phyloP scores from a whole-genome alignment of 371 early-diverging fungal species.

The Mycotypha africana region DNA sequence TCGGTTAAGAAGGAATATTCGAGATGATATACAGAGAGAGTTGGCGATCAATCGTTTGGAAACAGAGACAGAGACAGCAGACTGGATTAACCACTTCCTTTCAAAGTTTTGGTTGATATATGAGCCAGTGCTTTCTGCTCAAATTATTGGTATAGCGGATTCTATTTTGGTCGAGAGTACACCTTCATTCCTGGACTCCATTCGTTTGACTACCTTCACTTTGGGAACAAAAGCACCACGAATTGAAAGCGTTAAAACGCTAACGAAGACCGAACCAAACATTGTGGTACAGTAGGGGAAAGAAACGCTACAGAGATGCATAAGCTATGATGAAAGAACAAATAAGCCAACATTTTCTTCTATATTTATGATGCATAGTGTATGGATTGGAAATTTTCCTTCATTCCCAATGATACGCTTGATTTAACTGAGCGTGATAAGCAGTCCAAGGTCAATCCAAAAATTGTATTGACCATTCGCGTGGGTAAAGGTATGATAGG shows the following conservation, averaged over 20 bases:
- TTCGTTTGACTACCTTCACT: conserved; percentile 91
- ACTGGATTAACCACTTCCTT: conserved; percentile 96
- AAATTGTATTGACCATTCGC: conserved; percentile 86
- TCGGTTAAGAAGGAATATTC: conserved; percentile 61
- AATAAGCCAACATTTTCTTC: too few species aligned
- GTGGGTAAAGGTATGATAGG: conserved; percentile 84
- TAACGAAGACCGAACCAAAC: conserved; percentile 80
- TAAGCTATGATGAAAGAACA: too few species aligned
- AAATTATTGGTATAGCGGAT: conserved; percentile 73
- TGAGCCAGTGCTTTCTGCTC: conserved; percentile 88
- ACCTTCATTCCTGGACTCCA: conserved; percentile 89
- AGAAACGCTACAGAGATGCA: too few species aligned
- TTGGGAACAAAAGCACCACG: conserved; percentile 97
- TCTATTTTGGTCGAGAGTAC: conserved; percentile 73
- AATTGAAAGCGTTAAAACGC: conserved; percentile 85
- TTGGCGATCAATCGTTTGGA: conserved; percentile 49
- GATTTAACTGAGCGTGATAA: conserved; percentile 67
- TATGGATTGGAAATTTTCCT: conserved; percentile 79
- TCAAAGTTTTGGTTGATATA: conserved; percentile 89
- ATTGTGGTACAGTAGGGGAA: too few species aligned
- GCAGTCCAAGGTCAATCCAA: conserved; percentile 78
- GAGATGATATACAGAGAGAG: conserved; percentile 72
- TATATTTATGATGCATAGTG: too few species aligned
- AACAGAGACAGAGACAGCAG: conserved; percentile 78
- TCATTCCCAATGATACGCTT: conserved; percentile 76